These are phyloP conservation scores for Samsoniella hepiali DNA, from an alignment of 2,329 filamentous ascomycete species.

Conservation along the genomic window DNA sequence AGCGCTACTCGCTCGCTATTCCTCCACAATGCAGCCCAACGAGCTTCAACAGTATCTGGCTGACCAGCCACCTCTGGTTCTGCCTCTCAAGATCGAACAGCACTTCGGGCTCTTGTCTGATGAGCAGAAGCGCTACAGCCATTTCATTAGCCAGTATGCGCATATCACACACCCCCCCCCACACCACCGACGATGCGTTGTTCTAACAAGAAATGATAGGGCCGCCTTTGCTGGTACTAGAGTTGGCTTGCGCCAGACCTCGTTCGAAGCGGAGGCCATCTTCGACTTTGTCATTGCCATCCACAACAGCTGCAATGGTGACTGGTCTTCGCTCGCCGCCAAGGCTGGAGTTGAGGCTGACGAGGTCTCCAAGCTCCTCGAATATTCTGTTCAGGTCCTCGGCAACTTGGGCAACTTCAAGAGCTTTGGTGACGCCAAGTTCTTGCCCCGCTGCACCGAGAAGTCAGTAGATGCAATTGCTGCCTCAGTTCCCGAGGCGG, in stretches of 20 bases:
- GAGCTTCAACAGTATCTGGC: conserved; percentile 78
- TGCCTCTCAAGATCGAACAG: conserved; percentile 83
- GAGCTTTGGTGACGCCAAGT: conserved; percentile 81
- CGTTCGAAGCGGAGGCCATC: conserved; percentile 75
- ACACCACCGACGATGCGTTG: conserved; percentile 37
- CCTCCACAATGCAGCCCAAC: conserved; percentile 52
- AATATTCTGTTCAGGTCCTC: conserved; percentile 76
- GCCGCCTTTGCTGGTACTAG: conserved; percentile 74
- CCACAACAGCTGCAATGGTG: conserved; percentile 61
- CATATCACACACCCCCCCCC: not conserved
- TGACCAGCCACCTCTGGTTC: conserved; percentile 84
- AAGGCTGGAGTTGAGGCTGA: conserved; percentile 63
- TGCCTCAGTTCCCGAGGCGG: conserved; percentile 56
- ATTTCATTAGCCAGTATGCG: conserved; percentile 75
- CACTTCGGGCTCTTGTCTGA: conserved; percentile 79
- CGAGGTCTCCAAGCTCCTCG: conserved; percentile 65
- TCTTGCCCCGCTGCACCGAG: conserved; percentile 68
- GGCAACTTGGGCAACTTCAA: conserved; percentile 85
- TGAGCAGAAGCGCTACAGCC: conserved; percentile 84
- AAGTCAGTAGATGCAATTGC: conserved; percentile 64
- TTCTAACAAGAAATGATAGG: conserved; percentile 45
- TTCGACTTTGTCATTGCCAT: conserved; percentile 77
- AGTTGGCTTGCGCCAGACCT: conserved; percentile 76
- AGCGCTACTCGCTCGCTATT: conserved; percentile 23
- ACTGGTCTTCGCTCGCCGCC: conserved; percentile 66